Evolutionary conservation across 2,329 filamentous ascomycete genomes (phyloP), one percentile per base, ranked within the genome.

Genomic region (Arthrobotrys entomopaga): DNA sequence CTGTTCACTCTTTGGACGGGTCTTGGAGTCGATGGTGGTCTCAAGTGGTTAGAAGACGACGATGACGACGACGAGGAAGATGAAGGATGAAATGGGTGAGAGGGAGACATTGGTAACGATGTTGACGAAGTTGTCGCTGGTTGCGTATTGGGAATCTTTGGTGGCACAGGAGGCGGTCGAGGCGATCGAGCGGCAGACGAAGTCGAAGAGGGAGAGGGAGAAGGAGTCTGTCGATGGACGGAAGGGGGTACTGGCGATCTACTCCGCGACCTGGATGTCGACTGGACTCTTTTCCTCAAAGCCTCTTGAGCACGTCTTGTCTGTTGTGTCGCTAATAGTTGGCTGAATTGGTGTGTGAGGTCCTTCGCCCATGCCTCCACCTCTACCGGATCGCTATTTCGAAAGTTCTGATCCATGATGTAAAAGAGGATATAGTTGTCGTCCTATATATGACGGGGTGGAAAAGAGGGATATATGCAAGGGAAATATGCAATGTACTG

Each of bases 331-430:
- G 91, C 90, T 80, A 98, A 86, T 74, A 96, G 84, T 77, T 93
- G 90, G 81, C 96, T 92, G 81, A 97, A 97, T 80, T 92, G 90
- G 79, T 90, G 84, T 59, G 91, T 90, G 79, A 98, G 84, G 72
- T 93, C 91, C 79, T 88, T 86, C 24, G 93, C 92, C 88, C 89
- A 91, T 79, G 87, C 86, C 80, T 93, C 90, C 80, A 90, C 89
- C 79, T 87, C 80, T 73, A 77, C 78, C 77, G 79, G 80, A 63
- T 79, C 79, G 70, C 54, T 46, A 57, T 77, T 74, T 66, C 80
- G 79, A 66, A 79, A 79, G 63, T 65, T 65, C 77, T 80, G 79
- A 79, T 81, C 80, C 78, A 80, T 81, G 81, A 81, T 82, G 79
- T 79, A 80, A 71, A 24, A 46, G 60, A 63, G 60, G 58, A 65